Evolutionary conservation across 202 grass and related monocot species (phyloP), one percentile per base, ranked within the genome.

Genomic region (Schoenoplectus tabernaemontani): DNA sequence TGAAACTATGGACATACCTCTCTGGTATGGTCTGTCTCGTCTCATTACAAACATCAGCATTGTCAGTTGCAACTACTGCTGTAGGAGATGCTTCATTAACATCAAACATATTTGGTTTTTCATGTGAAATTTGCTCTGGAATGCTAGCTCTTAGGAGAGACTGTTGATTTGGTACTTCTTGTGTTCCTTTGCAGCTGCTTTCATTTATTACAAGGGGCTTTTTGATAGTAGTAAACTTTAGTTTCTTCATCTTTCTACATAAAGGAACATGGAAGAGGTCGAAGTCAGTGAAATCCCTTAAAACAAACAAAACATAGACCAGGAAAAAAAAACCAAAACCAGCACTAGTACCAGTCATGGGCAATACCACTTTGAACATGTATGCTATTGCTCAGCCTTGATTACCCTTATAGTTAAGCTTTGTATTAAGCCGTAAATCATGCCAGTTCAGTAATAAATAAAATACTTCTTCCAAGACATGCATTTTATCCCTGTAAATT

Each of bases 201-300:
- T 46, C 56, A 33, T 64, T 64, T 78, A 74, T 28, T 59, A 78
- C 33, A 4, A 80, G 59, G 4, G 71, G 30, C 64, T 90, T 83
- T 80, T 82, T 67, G 46, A 41, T 57, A 47, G 51, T 84, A 78
- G 4, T 36, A 59, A 54, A 34, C 58, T 92, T 90, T 69, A 57
- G 20, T 83, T 87, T 88, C 83, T 97, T 93, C 67, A 93, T 93
- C 58, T 63, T 90, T 76, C 91, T 97, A 81, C 30, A 84, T 85
- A 81, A 83, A 80, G 79, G 82, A 50, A 85, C 36, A 53, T 9
- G 50, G 71, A 54, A 74, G 43, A 86, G 1, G 15, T 75, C 26
- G 33, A 4, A 37, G 79, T 68, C 26, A 84, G 81, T 62, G 82
- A 42, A 85, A 75, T 13, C 30, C 0, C 73, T 57, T 6, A 65